Evolutionary conservation across 2,329 filamentous ascomycete genomes (phyloP).

Genomic region (Claviceps sp.): DNA sequence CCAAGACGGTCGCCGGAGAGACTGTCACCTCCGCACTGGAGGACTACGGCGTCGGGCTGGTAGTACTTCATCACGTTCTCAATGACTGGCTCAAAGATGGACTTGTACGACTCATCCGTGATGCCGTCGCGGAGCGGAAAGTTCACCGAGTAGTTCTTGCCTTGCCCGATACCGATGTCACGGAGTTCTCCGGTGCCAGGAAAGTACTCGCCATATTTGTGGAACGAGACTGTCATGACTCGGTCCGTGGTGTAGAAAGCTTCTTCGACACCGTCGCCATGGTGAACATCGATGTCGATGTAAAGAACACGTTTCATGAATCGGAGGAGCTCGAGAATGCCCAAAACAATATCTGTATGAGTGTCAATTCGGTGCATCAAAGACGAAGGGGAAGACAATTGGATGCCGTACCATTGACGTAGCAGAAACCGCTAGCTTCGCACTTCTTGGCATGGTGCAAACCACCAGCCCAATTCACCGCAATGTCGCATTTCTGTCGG

Average conservation of each 20-base stretch:
- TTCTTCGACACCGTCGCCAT: conserved; percentile 86
- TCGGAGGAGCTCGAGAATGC: conserved; percentile 81
- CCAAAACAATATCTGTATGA: conserved; percentile 77
- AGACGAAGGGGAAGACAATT: not conserved
- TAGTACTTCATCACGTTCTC: conserved; percentile 77
- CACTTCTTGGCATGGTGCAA: conserved; percentile 96
- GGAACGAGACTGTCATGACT: conserved; percentile 86
- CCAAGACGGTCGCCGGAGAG: conserved; percentile 88
- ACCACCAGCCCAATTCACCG: conserved; percentile 95
- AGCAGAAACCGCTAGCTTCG: conserved; percentile 94
- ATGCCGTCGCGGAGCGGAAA: conserved; percentile 88
- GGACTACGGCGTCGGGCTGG: conserved; percentile 78
- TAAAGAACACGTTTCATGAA: conserved; percentile 93
- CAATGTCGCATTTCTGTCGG: conserved; percentile 86
- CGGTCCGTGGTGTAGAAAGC: conserved; percentile 88
- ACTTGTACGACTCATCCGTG: conserved; percentile 77
- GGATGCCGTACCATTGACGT: conserved; percentile 67
- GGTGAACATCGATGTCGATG: conserved; percentile 91
- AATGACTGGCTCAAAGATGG: conserved; percentile 85
- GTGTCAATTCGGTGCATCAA: conserved; percentile 3
- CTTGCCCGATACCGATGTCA: conserved; percentile 75
- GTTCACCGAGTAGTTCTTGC: conserved; percentile 83
- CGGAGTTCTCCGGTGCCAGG: conserved; percentile 80
- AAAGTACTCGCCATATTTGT: conserved; percentile 96
- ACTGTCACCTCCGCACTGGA: conserved; percentile 93